Conservation (phyloP, 345 rosid genomes). For the Cardiospermum halicacabum region DNA sequence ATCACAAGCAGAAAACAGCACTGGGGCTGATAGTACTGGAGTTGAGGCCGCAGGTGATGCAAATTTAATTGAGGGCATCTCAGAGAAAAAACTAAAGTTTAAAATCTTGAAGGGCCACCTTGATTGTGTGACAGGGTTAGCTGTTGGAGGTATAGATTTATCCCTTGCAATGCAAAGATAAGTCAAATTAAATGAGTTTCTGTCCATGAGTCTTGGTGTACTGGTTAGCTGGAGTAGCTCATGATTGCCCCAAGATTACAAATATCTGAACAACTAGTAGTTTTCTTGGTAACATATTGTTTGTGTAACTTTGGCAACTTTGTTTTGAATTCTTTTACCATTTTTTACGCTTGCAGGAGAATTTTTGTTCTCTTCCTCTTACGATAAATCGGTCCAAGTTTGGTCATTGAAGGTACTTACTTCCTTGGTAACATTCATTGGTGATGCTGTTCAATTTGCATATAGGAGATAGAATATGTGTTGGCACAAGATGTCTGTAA, state of each 20-base stretch:
- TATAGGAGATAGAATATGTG: neutral
- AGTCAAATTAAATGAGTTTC: slow-evolving; percentile 2
- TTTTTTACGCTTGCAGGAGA: slow-evolving; percentile 51
- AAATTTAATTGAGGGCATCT: slow-evolving; percentile 40
- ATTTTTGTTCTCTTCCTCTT: slow-evolving; percentile 77
- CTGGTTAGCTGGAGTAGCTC: neutral
- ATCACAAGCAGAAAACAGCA: slow-evolving; percentile 20
- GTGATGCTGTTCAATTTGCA: neutral
- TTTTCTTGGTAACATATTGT: neutral
- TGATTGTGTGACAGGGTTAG: slow-evolving; percentile 71
- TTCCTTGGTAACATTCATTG: slow-evolving; percentile 6
- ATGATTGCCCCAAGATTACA: neutral
- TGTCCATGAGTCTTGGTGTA: neutral
- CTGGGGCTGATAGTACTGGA: slow-evolving; percentile 22
- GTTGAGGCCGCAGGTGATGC: slow-evolving; percentile 22
- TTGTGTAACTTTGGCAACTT: slow-evolving; percentile 15
- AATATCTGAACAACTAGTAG: neutral
- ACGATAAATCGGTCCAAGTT: slow-evolving; percentile 66
- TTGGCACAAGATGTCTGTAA: neutral
- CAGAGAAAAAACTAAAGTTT: slow-evolving; percentile 42
- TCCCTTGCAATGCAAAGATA: slow-evolving; percentile 5
- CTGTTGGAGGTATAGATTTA: slow-evolving; percentile 64
- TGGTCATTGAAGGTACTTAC: slow-evolving; percentile 84
- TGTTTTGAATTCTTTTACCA: slow-evolving; percentile 16
- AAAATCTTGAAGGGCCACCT: slow-evolving; percentile 68